A percentile compares a stretch with the other conserved stretches of the same genome.
Conservation (phyloP, 2,329 filamentous ascomycete genomes). For the Sporothrix brunneoviolacea region DNA sequence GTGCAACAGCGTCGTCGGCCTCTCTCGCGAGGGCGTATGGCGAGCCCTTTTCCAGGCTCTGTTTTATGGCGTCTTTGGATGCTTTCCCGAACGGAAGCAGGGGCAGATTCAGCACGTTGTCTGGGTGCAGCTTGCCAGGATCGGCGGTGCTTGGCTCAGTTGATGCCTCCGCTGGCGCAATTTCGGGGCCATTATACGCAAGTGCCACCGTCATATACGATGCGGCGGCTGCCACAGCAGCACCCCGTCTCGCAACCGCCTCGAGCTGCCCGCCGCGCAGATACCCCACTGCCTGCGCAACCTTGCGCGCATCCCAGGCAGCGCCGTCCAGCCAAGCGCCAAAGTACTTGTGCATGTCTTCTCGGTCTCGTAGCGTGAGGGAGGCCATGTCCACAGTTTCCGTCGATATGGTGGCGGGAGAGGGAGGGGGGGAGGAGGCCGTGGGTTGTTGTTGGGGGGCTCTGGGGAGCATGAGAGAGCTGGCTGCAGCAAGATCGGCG, state of each 20-base stretch:
- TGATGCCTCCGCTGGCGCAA: not conserved
- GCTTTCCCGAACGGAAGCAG: not conserved
- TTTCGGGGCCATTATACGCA: not conserved
- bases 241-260: slow-evolving; percentile 7
- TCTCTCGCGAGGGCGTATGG: not conserved
- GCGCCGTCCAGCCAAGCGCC: slow-evolving; percentile 11
- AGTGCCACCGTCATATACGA: slow-evolving; percentile 10
- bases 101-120: slow-evolving; percentile 9
- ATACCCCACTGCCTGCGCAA: slow-evolving; percentile 2
- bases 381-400: slow-evolving; percentile 7
- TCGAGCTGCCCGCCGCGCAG: slow-evolving; percentile 7
- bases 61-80: not conserved
- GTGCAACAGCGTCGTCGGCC: slow-evolving; percentile 9
- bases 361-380: slow-evolving; percentile 18
- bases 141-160: not conserved
- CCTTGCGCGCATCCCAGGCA: slow-evolving; percentile 14
- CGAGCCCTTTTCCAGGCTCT: slow-evolving; percentile 1
- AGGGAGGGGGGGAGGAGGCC: not conserved
- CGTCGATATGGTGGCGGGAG: not conserved
- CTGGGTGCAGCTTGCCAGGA: slow-evolving; percentile 5
- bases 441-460: not conserved
- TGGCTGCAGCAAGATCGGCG: slow-evolving; percentile 18
- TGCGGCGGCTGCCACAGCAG: slow-evolving; percentile 10
- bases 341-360: slow-evolving; percentile 10
- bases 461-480: slow-evolving; percentile 12